Conservation (phyloP, 352 stramenopile species). For the Globisporangium yorkense region DNA sequence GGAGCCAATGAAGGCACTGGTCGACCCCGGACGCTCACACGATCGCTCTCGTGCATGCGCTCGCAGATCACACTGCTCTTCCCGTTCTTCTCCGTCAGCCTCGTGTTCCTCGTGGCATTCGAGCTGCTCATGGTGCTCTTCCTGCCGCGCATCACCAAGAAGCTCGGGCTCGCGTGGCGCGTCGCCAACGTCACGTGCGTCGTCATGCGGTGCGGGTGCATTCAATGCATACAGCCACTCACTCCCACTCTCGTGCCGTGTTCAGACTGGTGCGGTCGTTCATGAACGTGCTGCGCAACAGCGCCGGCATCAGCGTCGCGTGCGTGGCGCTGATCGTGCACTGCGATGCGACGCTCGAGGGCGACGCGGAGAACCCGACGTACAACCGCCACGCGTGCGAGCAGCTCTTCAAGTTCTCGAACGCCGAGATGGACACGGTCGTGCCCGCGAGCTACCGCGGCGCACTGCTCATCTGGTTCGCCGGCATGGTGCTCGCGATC, state of each 20-base stretch:
- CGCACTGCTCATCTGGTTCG: conserved; percentile 80
- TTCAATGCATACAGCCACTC: background rate
- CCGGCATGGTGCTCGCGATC: conserved; percentile 70
- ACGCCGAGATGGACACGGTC: conserved; percentile 39
- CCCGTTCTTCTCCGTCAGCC: conserved; percentile 80
- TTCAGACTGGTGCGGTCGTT: conserved; percentile 63
- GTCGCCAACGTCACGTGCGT: conserved; percentile 68
- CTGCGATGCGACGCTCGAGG: conserved; percentile 61
- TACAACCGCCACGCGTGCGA: conserved; percentile 81
- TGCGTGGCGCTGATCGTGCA: conserved; percentile 81
- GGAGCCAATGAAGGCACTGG: too few relatives aligned
- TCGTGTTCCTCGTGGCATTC: conserved; percentile 66
- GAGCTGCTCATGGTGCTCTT: conserved; percentile 67
- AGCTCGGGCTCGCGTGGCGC: conserved; percentile 52
- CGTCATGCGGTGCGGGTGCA: conserved; percentile 27
- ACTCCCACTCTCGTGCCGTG: background rate
- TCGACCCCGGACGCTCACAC: background rate
- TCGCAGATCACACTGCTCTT: conserved; percentile 76
- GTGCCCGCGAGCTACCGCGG: conserved; percentile 76
- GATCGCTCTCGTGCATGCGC: background rate
- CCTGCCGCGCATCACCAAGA: conserved; percentile 44
- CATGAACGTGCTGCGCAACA: conserved; percentile 78
- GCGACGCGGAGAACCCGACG: conserved; percentile 14
- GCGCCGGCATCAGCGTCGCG: conserved; percentile 71
- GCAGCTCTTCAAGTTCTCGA: conserved; percentile 67